Conservation (phyloP, 345 rosid species). For the Aquilaria sinensis region DNA sequence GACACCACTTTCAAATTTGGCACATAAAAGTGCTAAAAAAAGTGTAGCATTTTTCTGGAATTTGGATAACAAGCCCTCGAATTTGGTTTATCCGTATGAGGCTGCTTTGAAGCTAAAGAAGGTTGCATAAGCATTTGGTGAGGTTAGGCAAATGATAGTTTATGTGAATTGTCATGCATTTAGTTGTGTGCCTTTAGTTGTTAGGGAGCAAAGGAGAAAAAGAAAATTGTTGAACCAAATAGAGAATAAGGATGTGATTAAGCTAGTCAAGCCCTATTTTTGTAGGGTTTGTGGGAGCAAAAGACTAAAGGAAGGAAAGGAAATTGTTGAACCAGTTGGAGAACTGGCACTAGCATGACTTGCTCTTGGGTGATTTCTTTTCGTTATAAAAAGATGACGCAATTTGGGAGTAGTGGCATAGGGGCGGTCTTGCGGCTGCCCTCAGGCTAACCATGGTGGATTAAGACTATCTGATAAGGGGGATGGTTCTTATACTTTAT, state of each 20-base stretch:
- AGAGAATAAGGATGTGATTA: slow-evolving; percentile 54
- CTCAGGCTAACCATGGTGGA: no score
- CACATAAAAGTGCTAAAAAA: slow-evolving; percentile 14
- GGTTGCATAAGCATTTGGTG: slow-evolving; percentile 58
- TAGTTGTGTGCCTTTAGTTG: slow-evolving; percentile 46
- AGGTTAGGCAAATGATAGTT: slow-evolving; percentile 52
- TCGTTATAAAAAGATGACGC: no score
- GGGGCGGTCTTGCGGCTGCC: no score
- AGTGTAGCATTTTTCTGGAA: slow-evolving; percentile 83
- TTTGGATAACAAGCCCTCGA: slow-evolving; percentile 76
- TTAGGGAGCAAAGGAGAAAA: slow-evolving; percentile 54
- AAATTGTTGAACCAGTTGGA: no score
- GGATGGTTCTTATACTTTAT: no score
- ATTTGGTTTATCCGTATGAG: slow-evolving; percentile 53
- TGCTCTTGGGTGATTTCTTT: no score
- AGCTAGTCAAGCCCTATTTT: slow-evolving; percentile 46
- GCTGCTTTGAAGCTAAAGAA: slow-evolving; percentile 67
- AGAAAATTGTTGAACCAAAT: slow-evolving; percentile 47
- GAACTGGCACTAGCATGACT: no score
- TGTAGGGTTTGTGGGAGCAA: slow-evolving; percentile 72
- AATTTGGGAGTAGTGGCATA: no score
- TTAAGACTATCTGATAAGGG: no score
- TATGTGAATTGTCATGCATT: slow-evolving; percentile 68
- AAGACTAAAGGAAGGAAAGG: no score
- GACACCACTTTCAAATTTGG: slow-evolving; percentile 22